Conservation (phyloP, 257 asterid species). For the Jacaranda copaia region DNA sequence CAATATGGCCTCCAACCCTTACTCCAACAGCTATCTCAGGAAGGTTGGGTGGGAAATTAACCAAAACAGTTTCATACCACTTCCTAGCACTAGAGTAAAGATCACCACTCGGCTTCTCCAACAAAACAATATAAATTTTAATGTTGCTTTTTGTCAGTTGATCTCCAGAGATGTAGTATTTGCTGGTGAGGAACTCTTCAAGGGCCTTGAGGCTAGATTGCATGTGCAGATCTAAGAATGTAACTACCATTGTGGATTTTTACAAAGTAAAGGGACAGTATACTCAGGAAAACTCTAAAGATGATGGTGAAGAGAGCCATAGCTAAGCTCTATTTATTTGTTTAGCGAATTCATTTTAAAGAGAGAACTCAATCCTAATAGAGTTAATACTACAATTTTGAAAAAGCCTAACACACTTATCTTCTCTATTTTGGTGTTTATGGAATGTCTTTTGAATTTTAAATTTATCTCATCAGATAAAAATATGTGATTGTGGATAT, state of each 20-base stretch:
- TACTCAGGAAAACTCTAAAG: conserved; percentile 9
- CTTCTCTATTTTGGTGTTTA: too few species aligned
- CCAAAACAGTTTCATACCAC: conserved; percentile 75
- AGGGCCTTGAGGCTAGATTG: conserved; percentile 83
- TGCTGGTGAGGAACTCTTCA: conserved; percentile 66
- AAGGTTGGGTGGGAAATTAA: conserved; percentile 67
- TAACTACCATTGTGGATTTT: conserved; percentile 65
- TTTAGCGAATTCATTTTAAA: too few species aligned
- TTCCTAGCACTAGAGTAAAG: conserved; percentile 72
- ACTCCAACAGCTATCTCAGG: conserved; percentile 87
- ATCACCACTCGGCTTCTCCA: conserved; percentile 66
- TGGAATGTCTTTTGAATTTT: too few species aligned
- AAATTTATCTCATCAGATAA: too few species aligned
- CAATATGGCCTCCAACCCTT: conserved; percentile 59
- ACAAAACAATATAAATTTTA: conserved; percentile 73
- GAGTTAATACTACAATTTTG: too few species aligned
- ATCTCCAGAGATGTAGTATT: conserved; percentile 72
- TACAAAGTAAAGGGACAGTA: conserved; percentile 23
- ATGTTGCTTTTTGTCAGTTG: conserved; percentile 71
- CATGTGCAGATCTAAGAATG: conserved; percentile 77
- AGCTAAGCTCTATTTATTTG: too few species aligned
- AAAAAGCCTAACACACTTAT: too few species aligned
- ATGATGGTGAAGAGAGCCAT: conserved; percentile 18
- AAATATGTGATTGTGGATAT: too few species aligned
- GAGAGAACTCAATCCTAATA: too few species aligned